These are phyloP conservation scores for Podaxis sp. DNA, from an alignment of 768 basidiomycete genomes.

Conservation along the genomic window DNA sequence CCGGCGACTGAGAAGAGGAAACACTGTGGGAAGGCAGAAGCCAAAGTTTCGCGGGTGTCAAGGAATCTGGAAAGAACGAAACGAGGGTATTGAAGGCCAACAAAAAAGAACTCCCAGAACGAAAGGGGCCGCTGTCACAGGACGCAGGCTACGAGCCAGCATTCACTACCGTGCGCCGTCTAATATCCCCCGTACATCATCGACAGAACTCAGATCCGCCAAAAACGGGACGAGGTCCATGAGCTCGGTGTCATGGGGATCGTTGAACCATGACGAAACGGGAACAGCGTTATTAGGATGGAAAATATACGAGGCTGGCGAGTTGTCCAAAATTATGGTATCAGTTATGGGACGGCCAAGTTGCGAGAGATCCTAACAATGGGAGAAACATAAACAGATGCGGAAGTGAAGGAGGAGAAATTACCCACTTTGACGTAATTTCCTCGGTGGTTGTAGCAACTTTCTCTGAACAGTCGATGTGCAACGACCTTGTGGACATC, in stretches of 20 bases:
- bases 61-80: not conserved
- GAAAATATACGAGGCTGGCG: conserved; percentile 98
- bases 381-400: conserved; percentile 9
- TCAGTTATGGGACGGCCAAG: conserved; percentile 91
- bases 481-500: conserved; percentile 90
- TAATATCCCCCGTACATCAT: conserved; percentile 89
- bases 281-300: conserved; percentile 99
- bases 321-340: conserved; percentile 98
- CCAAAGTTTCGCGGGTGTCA: conserved; percentile 8
- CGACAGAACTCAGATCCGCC: conserved; percentile 78
- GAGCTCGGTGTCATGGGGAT: conserved; percentile 96
- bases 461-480: conserved; percentile 95
- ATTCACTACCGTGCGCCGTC: conserved; percentile 72
- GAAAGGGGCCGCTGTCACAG: not conserved
- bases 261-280: conserved; percentile 99
- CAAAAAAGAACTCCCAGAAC: not conserved
- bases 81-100: not conserved
- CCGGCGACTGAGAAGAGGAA: not conserved
- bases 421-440: conserved; percentile 93
- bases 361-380: conserved; percentile 86
- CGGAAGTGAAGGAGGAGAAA: not conserved
- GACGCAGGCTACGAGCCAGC: conserved; percentile 4
- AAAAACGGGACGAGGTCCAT: conserved; percentile 96
- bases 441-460: conserved; percentile 98
- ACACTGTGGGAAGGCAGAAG: not conserved